Evolutionary conservation across 305 asterid species (phyloP).

Genomic region (Ruellia speciosa): DNA sequence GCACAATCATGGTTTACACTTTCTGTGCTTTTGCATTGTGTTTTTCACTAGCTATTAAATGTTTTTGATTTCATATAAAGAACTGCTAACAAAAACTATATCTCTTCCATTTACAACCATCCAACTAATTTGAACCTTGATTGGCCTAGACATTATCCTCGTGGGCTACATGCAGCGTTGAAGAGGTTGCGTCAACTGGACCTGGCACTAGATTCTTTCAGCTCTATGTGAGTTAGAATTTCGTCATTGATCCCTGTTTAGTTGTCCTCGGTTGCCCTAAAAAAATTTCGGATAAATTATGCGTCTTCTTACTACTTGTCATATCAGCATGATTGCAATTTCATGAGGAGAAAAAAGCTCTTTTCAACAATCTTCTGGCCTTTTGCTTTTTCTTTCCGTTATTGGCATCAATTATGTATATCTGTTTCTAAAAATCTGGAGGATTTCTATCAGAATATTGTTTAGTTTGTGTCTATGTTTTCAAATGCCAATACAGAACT

Average conservation of each 20-base stretch:
- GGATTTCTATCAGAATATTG: background rate
- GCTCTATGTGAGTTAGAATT: conserved; percentile 58
- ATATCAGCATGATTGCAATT: too few species aligned
- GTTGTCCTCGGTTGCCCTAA: too few species aligned
- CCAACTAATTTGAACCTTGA: conserved; percentile 15
- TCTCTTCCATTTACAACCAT: background rate
- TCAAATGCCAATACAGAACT: background rate
- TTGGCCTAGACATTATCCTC: conserved; percentile 63
- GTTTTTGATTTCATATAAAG: conserved; percentile 7
- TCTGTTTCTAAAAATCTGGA: background rate
- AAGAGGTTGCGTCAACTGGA: conserved; percentile 85
- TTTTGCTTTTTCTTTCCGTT: too few species aligned
- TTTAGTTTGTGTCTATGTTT: background rate
- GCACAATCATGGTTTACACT: conserved; percentile 67
- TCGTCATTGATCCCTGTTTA: background rate
- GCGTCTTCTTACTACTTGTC: too few species aligned
- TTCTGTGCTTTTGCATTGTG: conserved; percentile 5
- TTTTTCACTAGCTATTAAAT: background rate
- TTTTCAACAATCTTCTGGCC: too few species aligned
- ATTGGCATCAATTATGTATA: background rate
- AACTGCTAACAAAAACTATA: background rate
- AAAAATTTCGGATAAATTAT: too few species aligned
- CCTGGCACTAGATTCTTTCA: conserved; percentile 76
- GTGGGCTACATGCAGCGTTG: conserved; percentile 65
- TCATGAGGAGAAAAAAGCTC: too few species aligned